These are phyloP conservation scores for Trichophyton benhamiae DNA, from an alignment of 2,329 filamentous ascomycete species.

Conservation along the genomic window DNA sequence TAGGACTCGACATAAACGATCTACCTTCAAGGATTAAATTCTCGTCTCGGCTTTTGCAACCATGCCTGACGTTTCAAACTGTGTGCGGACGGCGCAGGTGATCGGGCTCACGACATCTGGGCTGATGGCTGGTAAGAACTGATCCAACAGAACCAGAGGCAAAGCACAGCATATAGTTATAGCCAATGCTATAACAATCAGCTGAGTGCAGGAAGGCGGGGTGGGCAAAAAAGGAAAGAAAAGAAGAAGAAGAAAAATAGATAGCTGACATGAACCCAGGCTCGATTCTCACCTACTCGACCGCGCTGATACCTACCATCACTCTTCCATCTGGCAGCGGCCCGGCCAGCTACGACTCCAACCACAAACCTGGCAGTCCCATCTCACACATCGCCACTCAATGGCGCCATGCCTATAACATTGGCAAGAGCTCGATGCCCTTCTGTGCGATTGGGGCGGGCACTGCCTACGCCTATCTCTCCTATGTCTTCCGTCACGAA, in stretches of 20 bases:
- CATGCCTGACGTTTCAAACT: slow-evolving; percentile 4
- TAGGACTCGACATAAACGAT: not conserved
- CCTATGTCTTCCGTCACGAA: slow-evolving; percentile 17
- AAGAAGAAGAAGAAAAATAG: not conserved
- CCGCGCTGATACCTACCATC: slow-evolving; percentile 11
- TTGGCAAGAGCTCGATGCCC: slow-evolving; percentile 43
- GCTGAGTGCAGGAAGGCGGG: too few species aligned
- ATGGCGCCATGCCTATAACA: slow-evolving; percentile 27
- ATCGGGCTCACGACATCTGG: slow-evolving; percentile 11
- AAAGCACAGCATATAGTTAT: not conserved
- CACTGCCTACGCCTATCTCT: slow-evolving; percentile 37
- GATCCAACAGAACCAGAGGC: not conserved
- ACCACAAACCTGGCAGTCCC: slow-evolving; percentile 9
- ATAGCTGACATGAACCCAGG: slow-evolving; percentile 4
- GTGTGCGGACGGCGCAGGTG: slow-evolving; percentile 10
- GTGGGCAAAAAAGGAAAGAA: not conserved
- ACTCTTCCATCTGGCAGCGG: slow-evolving; percentile 8
- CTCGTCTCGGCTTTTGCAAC: not conserved
- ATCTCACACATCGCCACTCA: slow-evolving; percentile 21
- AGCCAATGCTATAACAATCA: too few species aligned
- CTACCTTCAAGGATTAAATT: not conserved
- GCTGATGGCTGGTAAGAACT: slow-evolving; percentile 10
- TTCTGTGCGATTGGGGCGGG: slow-evolving; percentile 42
- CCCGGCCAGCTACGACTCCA: slow-evolving; percentile 11
- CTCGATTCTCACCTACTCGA: slow-evolving; percentile 10